Conservation (phyloP, 805 yeast species). For the Nakazawaea wyomingensis region DNA sequence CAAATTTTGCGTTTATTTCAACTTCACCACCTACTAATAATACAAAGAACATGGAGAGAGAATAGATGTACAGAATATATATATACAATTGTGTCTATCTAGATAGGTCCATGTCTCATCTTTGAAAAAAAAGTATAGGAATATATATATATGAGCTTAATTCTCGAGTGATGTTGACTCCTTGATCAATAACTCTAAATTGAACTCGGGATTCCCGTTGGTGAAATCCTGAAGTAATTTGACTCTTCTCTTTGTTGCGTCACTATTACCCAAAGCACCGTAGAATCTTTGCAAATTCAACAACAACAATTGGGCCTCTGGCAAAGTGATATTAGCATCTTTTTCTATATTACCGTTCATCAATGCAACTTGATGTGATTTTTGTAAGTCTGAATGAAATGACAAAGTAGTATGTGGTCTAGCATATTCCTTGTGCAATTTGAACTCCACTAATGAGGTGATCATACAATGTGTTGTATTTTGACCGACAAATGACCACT, state of each 20-base stretch:
- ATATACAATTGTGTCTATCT: too few relatives aligned
- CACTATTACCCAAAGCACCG: constrained; percentile 54
- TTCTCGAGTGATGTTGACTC: constrained; percentile 71
- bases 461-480: constrained; percentile 82
- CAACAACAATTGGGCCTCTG: constrained; percentile 74
- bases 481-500: constrained; percentile 88
- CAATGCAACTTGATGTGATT: constrained; percentile 57
- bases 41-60: too few relatives aligned
- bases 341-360: constrained; percentile 84
- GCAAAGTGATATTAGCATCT: constrained; percentile 59
- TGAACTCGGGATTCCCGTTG: constrained; percentile 59
- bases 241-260: constrained; percentile 41
- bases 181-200: constrained; percentile 59
- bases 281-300: constrained; percentile 78
- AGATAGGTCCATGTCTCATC: too few relatives aligned
- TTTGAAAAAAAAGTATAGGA: too few relatives aligned
- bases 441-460: constrained; percentile 88
- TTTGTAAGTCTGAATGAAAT: constrained; percentile 74
- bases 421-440: constrained; percentile 85
- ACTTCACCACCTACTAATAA: too few relatives aligned
- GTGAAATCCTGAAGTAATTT: constrained; percentile 65
- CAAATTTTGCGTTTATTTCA: too few relatives aligned
- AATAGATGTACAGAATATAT: too few relatives aligned
- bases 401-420: constrained; percentile 90
- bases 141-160: constrained; percentile 13